phyloP scores from a whole-genome alignment of 192 early-diverging fungal species.

The Coemansia sp. region DNA sequence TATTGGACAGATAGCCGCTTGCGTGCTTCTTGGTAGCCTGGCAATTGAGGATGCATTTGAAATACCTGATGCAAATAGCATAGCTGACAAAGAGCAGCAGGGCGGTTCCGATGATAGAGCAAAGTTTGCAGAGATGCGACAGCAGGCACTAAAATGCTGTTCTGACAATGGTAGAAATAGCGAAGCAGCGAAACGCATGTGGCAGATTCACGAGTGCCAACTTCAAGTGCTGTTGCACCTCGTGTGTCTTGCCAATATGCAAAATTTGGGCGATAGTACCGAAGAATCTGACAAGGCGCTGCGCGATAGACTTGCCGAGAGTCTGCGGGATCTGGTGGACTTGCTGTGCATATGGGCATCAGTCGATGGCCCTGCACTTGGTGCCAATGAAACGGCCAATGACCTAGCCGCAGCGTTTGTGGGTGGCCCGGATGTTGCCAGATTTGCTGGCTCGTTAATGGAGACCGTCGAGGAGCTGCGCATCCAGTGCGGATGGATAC shows the following conservation, averaged over 20 bases:
- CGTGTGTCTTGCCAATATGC: conserved; percentile 12
- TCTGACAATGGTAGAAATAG: not conserved
- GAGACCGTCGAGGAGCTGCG: conserved; percentile 51
- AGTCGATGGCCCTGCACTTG: conserved; percentile 24
- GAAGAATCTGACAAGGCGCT: not conserved
- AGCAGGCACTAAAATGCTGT: not conserved
- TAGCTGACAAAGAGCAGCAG: not conserved
- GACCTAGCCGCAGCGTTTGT: conserved; percentile 47
- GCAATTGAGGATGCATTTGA: conserved; percentile 34
- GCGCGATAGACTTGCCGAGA: conserved; percentile 10
- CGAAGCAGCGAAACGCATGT: conserved; percentile 9
- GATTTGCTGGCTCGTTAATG: conserved; percentile 20
- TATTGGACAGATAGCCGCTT: not conserved
- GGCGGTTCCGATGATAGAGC: not conserved
- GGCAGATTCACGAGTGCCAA: conserved; percentile 49
- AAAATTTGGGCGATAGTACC: not conserved
- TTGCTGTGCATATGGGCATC: conserved; percentile 50
- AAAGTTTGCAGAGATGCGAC: conserved; percentile 12
- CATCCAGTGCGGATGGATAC: conserved; percentile 51
- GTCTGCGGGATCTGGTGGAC: conserved; percentile 40
- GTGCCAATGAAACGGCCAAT: not conserved
- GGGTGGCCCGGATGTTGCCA: conserved; percentile 25
- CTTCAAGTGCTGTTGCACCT: conserved; percentile 49
- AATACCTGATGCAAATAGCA: not conserved
- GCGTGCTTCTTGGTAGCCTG: conserved; percentile 15